Evolutionary conservation across 2,329 filamentous ascomycete genomes (phyloP), one percentile per base, ranked within the genome.

Genomic region (Dactylella cylindrospora): DNA sequence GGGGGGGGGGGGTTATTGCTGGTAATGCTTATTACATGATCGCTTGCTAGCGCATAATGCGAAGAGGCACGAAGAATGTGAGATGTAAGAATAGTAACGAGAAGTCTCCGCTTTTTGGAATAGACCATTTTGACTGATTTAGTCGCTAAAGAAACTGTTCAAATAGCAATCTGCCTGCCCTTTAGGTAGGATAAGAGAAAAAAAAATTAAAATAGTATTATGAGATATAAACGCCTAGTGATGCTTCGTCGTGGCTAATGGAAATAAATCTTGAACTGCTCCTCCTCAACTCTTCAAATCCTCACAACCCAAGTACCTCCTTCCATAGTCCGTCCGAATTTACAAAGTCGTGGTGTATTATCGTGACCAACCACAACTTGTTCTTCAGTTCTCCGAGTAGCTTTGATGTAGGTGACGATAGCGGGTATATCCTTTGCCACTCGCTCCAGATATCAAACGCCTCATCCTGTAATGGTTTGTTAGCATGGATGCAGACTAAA

Each of bases 391-490:
- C 72, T 64, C 85, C 82, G 35, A 98, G 75, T 52, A 96, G 76
- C 70, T 80, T 81, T 68, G 85, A 84, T 59, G 84, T 90, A 45
- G 81, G 78, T 2, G 84, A 86, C 4, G 81, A 83, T 40, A 84
- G 79, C n/a, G 83, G 83, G 73, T 95, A 97, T 39, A 96, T 86
- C 67, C 86, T 80, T 62, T 86, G 84, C 93, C 93, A 98, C 76
- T 97, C 93, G 33, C 79, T 81, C 87, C 91, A 97, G 70, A 97
- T 95, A 25, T 85, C 86, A 75, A 93, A 98, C 0, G 93, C 91
- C 77, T 98, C 93, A 71, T 97, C 93, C 54, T 50, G 32, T 20
- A 55, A n/a, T 13, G 17, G 7, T 15, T 8, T 39, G 9, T 46
- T 39, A 43, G 40, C 9, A 32, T n/a, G 13, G n/a, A 13, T 28